Evolutionary conservation across 2,329 filamentous ascomycete species (phyloP).

Genomic region (Gremmenia infestans): DNA sequence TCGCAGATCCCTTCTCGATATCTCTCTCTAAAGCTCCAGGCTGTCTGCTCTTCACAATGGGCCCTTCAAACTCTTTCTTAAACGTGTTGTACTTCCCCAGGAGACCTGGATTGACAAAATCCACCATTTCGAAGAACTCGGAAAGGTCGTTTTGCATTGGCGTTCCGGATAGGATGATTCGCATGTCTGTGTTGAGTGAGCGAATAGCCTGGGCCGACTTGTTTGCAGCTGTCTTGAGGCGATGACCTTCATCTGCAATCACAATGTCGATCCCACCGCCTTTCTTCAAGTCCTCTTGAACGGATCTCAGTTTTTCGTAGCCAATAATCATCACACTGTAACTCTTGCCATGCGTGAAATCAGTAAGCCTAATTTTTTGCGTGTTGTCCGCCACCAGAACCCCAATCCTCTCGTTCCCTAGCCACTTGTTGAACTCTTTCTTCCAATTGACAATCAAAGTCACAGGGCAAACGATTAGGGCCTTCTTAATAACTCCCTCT

Average conservation of each 20-base stretch:
- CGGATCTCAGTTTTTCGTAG: conserved; percentile 63
- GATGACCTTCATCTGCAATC: conserved; percentile 95
- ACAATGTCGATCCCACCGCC: conserved; percentile 70
- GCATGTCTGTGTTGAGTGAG: conserved; percentile 66
- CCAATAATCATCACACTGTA: conserved; percentile 71
- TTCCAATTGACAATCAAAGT: conserved; percentile 70
- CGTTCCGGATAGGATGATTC: conserved; percentile 57
- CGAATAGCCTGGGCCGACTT: conserved; percentile 87
- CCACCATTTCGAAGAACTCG: conserved; percentile 88
- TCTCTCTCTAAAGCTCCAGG: conserved; percentile 55
- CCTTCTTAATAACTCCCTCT: conserved; percentile 57
- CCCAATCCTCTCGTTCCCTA: conserved; percentile 64
- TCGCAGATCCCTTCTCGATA: conserved; percentile 65
- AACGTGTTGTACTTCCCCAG: conserved; percentile 93
- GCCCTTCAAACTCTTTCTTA: conserved; percentile 92
- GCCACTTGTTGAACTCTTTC: conserved; percentile 69
- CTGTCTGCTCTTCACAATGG: conserved; percentile 63
- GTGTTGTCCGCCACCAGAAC: conserved; percentile 61
- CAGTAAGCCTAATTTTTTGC: conserved; percentile 53
- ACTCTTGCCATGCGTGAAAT: conserved; percentile 63
- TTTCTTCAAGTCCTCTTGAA: conserved; percentile 61
- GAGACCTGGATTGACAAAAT: conserved; percentile 88
- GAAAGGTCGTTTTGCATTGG: conserved; percentile 93
- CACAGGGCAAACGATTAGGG: conserved; percentile 68
- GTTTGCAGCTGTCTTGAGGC: conserved; percentile 94